These are phyloP conservation scores for Sorghum bicolor DNA, from an alignment of 176 grass and related monocot species.

Conservation along the genomic window Sorghum_bicolor_NCBIv3 NC_012870.2:21580001-21580500, in stretches of 20 bases:
- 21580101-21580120: background rate
- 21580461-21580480: background rate
- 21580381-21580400: background rate
- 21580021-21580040: slow-evolving; percentile 37
- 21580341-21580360: background rate
- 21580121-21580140: background rate
- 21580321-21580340: background rate
- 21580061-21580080: background rate
- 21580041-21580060: slow-evolving; percentile 28
- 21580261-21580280: background rate
- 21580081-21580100: slow-evolving; percentile 26
- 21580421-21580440: background rate
- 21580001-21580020: slow-evolving; percentile 18
- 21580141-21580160: background rate
- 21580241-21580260: background rate
- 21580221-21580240: background rate
- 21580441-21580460: background rate
- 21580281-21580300: background rate
- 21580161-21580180: background rate
- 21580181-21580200: background rate
- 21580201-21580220: background rate
- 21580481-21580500: background rate
- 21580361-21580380: background rate
- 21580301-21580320: background rate
- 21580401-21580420: background rate